Evolutionary conservation across 2,329 filamentous ascomycete species (phyloP), one percentile per base, ranked within the genome.

Genomic region (Clarireedia sp.): DNA sequence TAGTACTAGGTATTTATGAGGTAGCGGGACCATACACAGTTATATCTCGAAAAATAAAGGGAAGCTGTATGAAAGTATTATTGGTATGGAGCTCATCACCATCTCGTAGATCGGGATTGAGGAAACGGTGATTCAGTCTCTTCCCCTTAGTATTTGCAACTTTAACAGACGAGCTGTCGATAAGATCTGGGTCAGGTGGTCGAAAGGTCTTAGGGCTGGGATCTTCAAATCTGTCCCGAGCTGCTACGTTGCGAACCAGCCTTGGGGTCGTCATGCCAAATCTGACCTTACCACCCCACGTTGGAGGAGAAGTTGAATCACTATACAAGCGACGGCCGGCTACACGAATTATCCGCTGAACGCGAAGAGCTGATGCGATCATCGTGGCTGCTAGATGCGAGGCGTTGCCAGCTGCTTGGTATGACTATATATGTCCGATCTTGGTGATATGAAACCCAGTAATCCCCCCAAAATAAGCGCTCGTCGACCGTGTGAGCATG

Each of bases 271-370:
- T 26, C 24, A 26, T 26, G 5, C 24, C 24, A 26, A 26, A n/a
- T n/a, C n/a, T n/a, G n/a, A n/a, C n/a, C n/a, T n/a, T n/a, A n/a
- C n/a, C n/a, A n/a, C n/a, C n/a, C n/a, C n/a, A n/a, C n/a, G n/a
- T n/a, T n/a, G 24, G 24, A 3, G 29, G 9, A 33, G 29, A 12
- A 33, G 1, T 33, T 12, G 29, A 10, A 41, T 14, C 47, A 12
- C 23, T 54, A 24, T 48, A 54, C n/a, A 10, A 23, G 23, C 51
- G 51, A 40, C 51, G 51, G 38, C 29, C n/a, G 23, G 33, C 14
- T 17, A 40, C 17, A 48, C 23, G 51, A 29, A 21, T 21, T 21
- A 48, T 2, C 17, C 33, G 36, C 14, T 48, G 51, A 3, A 41
- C 12, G 3, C 23, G 44, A 17, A 48, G 17, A 29, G 29, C 29